Evolutionary conservation across 2,329 filamentous ascomycete species (phyloP).

Genomic region (Torrubiella hemipterigena): DNA sequence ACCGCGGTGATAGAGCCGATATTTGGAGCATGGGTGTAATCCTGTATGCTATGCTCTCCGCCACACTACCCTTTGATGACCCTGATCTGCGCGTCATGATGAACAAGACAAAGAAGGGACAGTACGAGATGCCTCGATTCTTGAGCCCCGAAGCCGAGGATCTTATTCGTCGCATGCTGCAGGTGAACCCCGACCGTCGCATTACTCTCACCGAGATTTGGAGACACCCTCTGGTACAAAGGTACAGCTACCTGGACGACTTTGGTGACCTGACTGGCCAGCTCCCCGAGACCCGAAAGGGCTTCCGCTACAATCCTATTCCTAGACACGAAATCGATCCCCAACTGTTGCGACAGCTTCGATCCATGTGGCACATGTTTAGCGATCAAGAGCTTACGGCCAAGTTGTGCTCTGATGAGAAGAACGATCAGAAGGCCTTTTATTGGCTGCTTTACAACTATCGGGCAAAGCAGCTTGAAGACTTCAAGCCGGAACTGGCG

Average conservation of each 20-base stretch:
- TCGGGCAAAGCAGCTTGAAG: conserved; percentile 72
- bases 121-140: conserved; percentile 47
- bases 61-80: conserved; percentile 71
- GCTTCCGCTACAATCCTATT: conserved; percentile 45
- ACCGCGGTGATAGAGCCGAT: conserved; percentile 77
- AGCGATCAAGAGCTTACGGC: conserved; percentile 59
- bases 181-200: conserved; percentile 64
- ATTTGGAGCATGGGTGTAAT: conserved; percentile 93
- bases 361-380: conserved; percentile 83
- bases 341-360: conserved; percentile 74
- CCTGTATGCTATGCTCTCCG: conserved; percentile 76
- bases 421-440: conserved; percentile 87
- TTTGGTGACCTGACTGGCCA: conserved; percentile 43
- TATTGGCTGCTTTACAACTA: conserved; percentile 78
- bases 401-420: conserved; percentile 53
- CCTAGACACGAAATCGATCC: conserved; percentile 59
- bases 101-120: conserved; percentile 43
- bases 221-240: conserved; percentile 74
- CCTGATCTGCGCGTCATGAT: conserved; percentile 52
- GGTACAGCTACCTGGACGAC: conserved; percentile 67
- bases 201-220: conserved; percentile 76
- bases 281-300: conserved; percentile 46
- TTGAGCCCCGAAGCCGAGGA: conserved; percentile 62
- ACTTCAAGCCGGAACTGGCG: conserved; percentile 70
- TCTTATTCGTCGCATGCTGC: conserved; percentile 68